Evolutionary conservation across 2,329 filamentous ascomycete genomes (phyloP).

Genomic region (Exserohilum turcica): DNA sequence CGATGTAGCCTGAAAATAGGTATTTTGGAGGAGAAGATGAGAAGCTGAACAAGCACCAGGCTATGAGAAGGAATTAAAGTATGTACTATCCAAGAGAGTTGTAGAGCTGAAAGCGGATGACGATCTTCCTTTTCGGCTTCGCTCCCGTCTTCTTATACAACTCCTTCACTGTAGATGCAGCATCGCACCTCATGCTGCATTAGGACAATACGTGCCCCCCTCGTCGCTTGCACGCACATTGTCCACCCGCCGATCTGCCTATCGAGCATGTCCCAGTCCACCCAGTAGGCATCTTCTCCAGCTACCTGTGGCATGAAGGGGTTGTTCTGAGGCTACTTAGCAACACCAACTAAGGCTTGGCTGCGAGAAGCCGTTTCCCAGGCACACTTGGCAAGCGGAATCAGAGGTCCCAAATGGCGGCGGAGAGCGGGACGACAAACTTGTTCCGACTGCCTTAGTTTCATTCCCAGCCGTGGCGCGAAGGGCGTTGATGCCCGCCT

Average conservation of each 20-base stretch:
- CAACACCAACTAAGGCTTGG: conserved; percentile 30
- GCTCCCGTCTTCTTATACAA: conserved; percentile 27
- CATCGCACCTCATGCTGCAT: conserved; percentile 11
- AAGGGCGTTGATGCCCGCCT: conserved; percentile 6
- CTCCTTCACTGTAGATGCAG: neutral
- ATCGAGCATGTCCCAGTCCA: too few relatives aligned
- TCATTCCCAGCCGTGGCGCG: conserved; percentile 23
- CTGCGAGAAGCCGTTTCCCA: conserved; percentile 27
- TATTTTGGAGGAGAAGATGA: conserved; percentile 11
- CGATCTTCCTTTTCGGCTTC: conserved; percentile 7
- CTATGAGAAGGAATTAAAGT: conserved; percentile 18
- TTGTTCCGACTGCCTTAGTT: conserved; percentile 20
- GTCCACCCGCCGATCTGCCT: too few relatives aligned
- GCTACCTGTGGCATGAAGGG: conserved; percentile 24
- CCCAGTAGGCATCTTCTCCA: too few relatives aligned
- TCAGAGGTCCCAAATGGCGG: too few relatives aligned
- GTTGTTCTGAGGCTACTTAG: conserved; percentile 7
- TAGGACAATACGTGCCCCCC: conserved; percentile 8
- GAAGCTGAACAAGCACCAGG: conserved; percentile 27
- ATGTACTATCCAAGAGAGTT: conserved; percentile 16
- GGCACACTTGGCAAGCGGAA: conserved; percentile 21
- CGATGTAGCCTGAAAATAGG: conserved; percentile 5
- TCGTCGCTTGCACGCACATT: too few relatives aligned
- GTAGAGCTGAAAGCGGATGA: conserved; percentile 26
- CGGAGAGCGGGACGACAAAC: too few relatives aligned